Percentiles rank a stretch among this genome's conserved stretches.
Conservation (phyloP, 352 stramenopile genomes). For the Blastocystis sp. region DNA sequence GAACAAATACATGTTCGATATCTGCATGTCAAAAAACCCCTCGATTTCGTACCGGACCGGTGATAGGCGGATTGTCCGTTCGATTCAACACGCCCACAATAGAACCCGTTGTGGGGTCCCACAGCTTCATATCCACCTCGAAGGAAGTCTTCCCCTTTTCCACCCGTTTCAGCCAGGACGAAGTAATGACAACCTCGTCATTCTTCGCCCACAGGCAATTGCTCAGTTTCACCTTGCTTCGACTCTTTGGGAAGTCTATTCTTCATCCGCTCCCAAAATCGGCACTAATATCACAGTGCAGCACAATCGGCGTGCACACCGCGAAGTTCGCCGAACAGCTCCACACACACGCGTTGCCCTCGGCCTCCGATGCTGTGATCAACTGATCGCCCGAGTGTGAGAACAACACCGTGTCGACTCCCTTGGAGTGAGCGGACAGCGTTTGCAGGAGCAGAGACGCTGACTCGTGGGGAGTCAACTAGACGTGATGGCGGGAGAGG, state of each 20-base stretch:
- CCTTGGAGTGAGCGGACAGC: slow-evolving; percentile 28
- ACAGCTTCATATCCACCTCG: slow-evolving; percentile 61
- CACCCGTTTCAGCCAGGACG: slow-evolving; percentile 57
- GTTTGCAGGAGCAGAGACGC: background rate
- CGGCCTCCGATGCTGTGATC: slow-evolving; percentile 42
- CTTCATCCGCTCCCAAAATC: background rate
- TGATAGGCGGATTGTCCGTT: slow-evolving; percentile 4
- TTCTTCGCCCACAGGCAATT: slow-evolving; percentile 49
- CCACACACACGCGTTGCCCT: slow-evolving; percentile 59
- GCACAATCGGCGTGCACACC: slow-evolving; percentile 2
- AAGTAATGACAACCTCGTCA: slow-evolving; percentile 27
- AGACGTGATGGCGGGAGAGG: background rate
- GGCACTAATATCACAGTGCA: slow-evolving; percentile 59
- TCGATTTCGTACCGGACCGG: background rate
- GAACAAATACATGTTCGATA: slow-evolving; percentile 56
- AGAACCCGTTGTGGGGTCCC: slow-evolving; percentile 4
- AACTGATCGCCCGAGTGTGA: slow-evolving; percentile 24
- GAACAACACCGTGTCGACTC: slow-evolving; percentile 42
- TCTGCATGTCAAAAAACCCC: background rate
- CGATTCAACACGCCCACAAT: slow-evolving; percentile 26
- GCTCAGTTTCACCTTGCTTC: slow-evolving; percentile 46
- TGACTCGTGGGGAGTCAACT: background rate
- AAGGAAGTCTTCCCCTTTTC: slow-evolving; percentile 34
- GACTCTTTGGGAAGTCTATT: slow-evolving; percentile 52
- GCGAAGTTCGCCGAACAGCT: background rate